These are phyloP conservation scores for Middelhovenomyces tepae DNA, from an alignment of 805 yeast species.

Conservation along the genomic window DNA sequence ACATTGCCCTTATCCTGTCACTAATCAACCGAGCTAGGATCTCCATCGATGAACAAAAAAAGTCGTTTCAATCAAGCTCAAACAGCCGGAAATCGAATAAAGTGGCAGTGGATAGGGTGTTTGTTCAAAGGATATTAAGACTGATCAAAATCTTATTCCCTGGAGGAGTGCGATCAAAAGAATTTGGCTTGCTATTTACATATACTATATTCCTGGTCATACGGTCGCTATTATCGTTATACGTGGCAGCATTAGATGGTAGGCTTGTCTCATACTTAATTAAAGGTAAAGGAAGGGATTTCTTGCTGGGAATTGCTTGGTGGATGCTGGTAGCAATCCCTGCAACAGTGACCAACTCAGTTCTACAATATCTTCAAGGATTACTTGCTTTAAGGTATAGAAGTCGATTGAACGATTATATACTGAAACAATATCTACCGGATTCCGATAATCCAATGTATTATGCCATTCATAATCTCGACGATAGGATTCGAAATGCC, in stretches of 20 bases:
- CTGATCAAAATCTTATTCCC: constrained; percentile 29
- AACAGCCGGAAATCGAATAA: constrained; percentile 9
- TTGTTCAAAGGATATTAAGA: constrained; percentile 21
- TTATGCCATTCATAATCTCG: constrained; percentile 60
- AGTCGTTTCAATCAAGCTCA: constrained; percentile 5
- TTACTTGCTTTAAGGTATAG: constrained; percentile 41
- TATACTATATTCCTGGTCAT: constrained; percentile 54
- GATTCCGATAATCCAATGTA: constrained; percentile 55
- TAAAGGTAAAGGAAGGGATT: constrained; percentile 54
- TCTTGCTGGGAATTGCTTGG: constrained; percentile 50
- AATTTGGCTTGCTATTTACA: constrained; percentile 32
- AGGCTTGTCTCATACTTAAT: constrained; percentile 73
- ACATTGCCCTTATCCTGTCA: constrained; percentile 16
- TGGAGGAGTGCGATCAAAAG: constrained; percentile 21
- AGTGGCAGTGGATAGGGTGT: constrained; percentile 26
- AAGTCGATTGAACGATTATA: constrained; percentile 50
- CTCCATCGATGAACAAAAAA: constrained; percentile 14
- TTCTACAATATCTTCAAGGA: constrained; percentile 38
- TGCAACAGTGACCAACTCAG: constrained; percentile 68
- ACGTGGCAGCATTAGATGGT: constrained; percentile 84
- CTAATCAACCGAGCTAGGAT: constrained; percentile 15
- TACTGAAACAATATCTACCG: constrained; percentile 67
- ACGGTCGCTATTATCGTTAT: constrained; percentile 67
- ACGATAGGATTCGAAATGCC: constrained; percentile 54
- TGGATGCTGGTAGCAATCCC: constrained; percentile 89